Base-by-base conservation (phyloP, 108 stramenopile genomes). In the Fragilaria radians region DNA sequence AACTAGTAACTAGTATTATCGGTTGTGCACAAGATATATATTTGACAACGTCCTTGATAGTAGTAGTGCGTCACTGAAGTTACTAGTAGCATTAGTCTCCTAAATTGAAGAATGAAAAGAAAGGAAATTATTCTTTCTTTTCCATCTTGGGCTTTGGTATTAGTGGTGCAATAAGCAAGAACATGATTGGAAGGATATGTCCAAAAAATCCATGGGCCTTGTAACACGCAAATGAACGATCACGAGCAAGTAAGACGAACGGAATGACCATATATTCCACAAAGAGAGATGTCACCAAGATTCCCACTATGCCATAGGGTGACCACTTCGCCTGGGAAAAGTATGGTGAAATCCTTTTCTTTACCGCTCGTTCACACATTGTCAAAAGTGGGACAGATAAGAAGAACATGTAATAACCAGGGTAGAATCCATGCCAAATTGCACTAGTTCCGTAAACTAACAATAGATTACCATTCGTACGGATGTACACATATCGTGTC, bases 381-480 rank as follows among this genome's bases (percentile, higher is more conserved):
- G 93, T 79, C 26, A 85, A 30, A 29, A 94, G 48, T 24, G 93
- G 93, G 48, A 94, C 80, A n/a, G 86, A 87, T 52, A 95, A 46
- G 79, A 95, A 95, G 65, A 95, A 95, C 26, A 95, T 55, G 79
- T 94, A 95, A 79, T 97, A 97, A 2, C 96, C 96, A 3, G 96
- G 96, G 76, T 97, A 97, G 66, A 97, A 95, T 17, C 96, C 96
- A 65, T 97, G 96, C 96, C 96, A 97, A 71, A 97, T 92, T 17
- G 96, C 94, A 52, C 81, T 83, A 71, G 93, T 77, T 45, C 80
- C 77, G 64, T 97, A 97, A 7, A 93, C 94, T 36, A 91, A 91
- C 51, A 80, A 52, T 5, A 91, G 72, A 47, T 70, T 79, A 23
- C 88, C 86, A 23, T 77, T 77, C 4, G 93, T 95, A 32, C 96